phyloP scores from a whole-genome alignment of 2,329 filamentous ascomycete genomes.

The Penicillium sp. region DNA sequence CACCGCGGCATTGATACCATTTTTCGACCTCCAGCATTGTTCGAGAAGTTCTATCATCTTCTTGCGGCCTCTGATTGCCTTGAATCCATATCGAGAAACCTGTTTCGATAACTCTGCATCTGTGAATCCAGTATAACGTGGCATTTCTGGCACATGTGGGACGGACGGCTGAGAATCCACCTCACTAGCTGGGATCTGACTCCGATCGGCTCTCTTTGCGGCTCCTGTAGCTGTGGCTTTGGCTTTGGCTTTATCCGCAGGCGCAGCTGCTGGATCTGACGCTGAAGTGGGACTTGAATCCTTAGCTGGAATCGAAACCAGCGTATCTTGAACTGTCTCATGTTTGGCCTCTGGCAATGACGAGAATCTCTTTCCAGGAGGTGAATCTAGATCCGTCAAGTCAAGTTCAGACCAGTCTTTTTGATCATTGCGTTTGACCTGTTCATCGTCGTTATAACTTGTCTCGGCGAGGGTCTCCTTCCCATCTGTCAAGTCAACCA shows the following conservation, averaged over 20 bases:
- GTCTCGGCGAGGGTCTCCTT: constrained; percentile 8
- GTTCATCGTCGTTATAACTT: not conserved
- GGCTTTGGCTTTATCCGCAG: not conserved
- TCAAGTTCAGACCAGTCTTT: constrained; percentile 21
- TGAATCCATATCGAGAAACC: constrained; percentile 66
- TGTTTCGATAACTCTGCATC: constrained; percentile 61
- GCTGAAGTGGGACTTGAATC: not conserved
- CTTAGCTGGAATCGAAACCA: not conserved
- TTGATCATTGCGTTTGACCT: not conserved
- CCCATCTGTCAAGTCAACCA: constrained; percentile 45
- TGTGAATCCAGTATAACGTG: constrained; percentile 60
- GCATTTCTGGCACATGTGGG: constrained; percentile 35
- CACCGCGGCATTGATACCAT: constrained; percentile 23
- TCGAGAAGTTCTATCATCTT: constrained; percentile 68
- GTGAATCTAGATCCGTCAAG: constrained; percentile 8
- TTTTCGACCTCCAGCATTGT: constrained; percentile 66
- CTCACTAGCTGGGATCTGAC: not conserved
- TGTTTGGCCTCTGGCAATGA: not conserved
- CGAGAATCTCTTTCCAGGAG: constrained; percentile 3
- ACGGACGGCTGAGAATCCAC: not conserved
- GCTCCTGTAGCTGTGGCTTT: not conserved
- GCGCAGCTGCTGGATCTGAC: not conserved
- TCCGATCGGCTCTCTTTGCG: not conserved
- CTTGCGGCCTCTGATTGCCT: constrained; percentile 62
- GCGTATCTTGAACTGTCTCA: not conserved